Evolutionary conservation across 2,329 filamentous ascomycete species (phyloP).

Genomic region (Cytospora schulzeri): DNA sequence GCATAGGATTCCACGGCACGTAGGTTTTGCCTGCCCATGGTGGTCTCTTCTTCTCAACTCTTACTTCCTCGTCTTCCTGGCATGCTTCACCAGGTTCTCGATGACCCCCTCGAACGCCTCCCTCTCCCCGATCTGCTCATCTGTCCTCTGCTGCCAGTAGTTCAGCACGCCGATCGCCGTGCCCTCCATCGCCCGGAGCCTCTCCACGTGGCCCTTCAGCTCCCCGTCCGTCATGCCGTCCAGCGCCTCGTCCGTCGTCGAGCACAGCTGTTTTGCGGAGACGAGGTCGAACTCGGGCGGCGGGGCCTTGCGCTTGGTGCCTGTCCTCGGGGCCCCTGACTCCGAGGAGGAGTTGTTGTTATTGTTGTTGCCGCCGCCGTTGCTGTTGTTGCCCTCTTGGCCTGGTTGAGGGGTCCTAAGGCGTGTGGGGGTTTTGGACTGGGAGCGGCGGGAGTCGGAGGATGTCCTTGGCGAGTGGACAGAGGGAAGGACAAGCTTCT

Average conservation of each 20-base stretch:
- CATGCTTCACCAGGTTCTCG: conserved; percentile 92
- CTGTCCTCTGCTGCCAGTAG: conserved; percentile 84
- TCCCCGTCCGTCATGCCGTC: conserved; percentile 78
- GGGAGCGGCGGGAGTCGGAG: conserved; percentile 51
- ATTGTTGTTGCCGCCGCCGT: conserved; percentile 35
- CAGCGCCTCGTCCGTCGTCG: conserved; percentile 82
- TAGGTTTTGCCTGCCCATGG: not conserved
- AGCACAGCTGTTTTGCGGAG: conserved; percentile 75
- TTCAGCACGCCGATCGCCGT: conserved; percentile 76
- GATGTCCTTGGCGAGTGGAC: conserved; percentile 63
- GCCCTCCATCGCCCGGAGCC: conserved; percentile 69
- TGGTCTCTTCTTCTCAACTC: conserved; percentile 27
- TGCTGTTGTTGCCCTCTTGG: conserved; percentile 51
- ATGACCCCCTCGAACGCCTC: conserved; percentile 96
- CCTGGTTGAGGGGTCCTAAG: conserved; percentile 44
- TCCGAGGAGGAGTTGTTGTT: not conserved
- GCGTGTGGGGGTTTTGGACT: conserved; percentile 38
- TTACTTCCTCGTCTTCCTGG: conserved; percentile 80
- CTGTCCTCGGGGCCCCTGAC: conserved; percentile 42
- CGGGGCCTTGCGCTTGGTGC: conserved; percentile 56
- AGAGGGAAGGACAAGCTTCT: conserved; percentile 92
- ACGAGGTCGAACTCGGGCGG: conserved; percentile 79
- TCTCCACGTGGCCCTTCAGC: conserved; percentile 69
- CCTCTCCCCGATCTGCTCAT: conserved; percentile 85
- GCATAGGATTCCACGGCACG: not conserved